A percentile compares a stretch with the other conserved stretches of the same genome.
Conservation (phyloP, 495 filamentous ascomycete species). For the Trichocladium uniseriatum region DNA sequence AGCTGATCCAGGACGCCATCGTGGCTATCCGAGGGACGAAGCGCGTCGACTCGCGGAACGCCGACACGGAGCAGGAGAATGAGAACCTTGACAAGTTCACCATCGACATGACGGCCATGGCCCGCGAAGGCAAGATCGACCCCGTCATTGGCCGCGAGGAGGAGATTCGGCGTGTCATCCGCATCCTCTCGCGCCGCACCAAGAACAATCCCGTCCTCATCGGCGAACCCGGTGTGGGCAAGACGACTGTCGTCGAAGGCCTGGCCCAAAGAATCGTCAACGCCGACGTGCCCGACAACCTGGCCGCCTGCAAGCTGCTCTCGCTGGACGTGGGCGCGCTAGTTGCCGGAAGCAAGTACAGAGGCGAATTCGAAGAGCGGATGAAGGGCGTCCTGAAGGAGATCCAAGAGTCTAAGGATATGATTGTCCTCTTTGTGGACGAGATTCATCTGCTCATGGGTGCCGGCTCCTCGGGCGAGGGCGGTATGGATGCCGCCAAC, state of each 20-base stretch:
- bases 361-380: constrained; percentile 95
- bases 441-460: constrained; percentile 99
- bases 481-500: constrained; percentile 98
- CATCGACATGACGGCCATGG: constrained; percentile 91
- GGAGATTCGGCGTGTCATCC: constrained; percentile 87
- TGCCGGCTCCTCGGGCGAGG: constrained; percentile 84
- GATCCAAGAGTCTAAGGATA: constrained; percentile 91
- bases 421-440: constrained; percentile 94
- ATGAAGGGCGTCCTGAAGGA: constrained; percentile 99
- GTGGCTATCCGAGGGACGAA: constrained; percentile 83
- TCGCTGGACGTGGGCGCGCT: constrained; percentile 91
- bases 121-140: constrained; percentile 93
- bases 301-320: constrained; percentile 87
- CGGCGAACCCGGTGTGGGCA: constrained; percentile 95
- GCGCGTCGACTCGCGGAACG: constrained; percentile 88
- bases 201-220: constrained; percentile 97
- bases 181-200: constrained; percentile 85
- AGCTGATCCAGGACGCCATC: constrained; percentile 79
- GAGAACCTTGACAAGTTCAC: constrained; percentile 97
- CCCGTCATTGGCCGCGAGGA: constrained; percentile 96
- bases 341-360: constrained; percentile 94
- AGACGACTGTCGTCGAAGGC: constrained; percentile 96
- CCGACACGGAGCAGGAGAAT: constrained; percentile 79
- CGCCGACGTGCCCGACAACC: constrained; percentile 85
- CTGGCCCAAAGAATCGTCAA: constrained; percentile 94